Evolutionary conservation across 192 early-diverging fungal genomes (phyloP), one percentile per base, ranked within the genome.

Genomic region (Podila clonocystis): DNA sequence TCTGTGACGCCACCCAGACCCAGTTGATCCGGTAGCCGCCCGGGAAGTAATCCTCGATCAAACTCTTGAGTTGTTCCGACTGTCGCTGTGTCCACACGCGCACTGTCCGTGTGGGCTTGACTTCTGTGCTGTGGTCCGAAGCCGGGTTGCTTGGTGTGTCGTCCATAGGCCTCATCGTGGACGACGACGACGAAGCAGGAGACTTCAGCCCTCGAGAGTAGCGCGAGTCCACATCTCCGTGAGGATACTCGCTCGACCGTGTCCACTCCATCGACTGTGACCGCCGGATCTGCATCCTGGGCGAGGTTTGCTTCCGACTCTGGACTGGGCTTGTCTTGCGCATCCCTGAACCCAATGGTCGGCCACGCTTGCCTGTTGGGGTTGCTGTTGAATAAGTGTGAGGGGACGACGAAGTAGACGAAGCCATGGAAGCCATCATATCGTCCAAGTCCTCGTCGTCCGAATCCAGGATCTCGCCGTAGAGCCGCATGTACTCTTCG

Each of bases 1-100:
- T 80, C 58, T 80, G 77, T 5, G 77, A 72, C 2, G 77, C 77
- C 9, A 80, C 77, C 77, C 77, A 80, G 24, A 80, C 77, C 77
- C 77, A 80, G 22, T 80, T 80, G 67, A 80, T 80, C 12, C 77
- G 77, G 33, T 72, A 80, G 4, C 77, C 77, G 19, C 67, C 77
- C 13, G 77, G 77, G 62, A 80, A 80, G n/a, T 66, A 72, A 34
- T 68, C 71, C 36, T 80, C 77, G n/a, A 80, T 80, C 62, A 80
- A 49, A 38, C 50, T 64, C 57, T 80, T 80, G 55, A 80, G 71
- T 29, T 80, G 77, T n/a, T 80, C 77, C 2, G 77, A 80, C 22
- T 80, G 77, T 33, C 73, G 30, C 22, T 34, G 65, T 33, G 77
- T 80, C 77, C 77, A 80, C 20, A 80, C 77, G 0, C 77, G 65